Percentiles rank a stretch among this genome's conserved stretches.
phyloP scores from a whole-genome alignment of 2,329 filamentous ascomycete genomes.

The Fusarium pseudoanthophilum region DNA sequence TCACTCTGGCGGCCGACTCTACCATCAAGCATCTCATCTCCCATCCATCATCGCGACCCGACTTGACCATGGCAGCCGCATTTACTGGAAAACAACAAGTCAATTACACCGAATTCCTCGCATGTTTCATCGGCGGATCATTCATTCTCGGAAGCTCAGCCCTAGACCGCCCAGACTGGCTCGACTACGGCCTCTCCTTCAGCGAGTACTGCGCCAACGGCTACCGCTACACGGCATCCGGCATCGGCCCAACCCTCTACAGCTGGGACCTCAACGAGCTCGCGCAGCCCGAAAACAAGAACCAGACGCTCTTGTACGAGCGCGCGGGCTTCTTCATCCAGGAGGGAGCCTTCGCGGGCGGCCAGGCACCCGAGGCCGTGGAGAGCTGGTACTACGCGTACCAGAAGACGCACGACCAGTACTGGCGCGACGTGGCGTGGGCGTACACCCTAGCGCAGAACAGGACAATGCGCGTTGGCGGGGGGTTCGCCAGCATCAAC shows the following conservation, averaged over 20 bases:
- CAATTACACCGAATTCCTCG: constrained; percentile 58
- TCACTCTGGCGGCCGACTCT: constrained; percentile 64
- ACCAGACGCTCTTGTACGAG: background rate
- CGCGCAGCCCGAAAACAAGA: background rate
- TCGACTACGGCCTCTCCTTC: constrained; percentile 7
- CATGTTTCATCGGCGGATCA: constrained; percentile 74
- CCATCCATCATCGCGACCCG: constrained; percentile 76
- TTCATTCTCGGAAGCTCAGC: constrained; percentile 68
- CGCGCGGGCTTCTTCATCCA: background rate
- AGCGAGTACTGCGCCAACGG: constrained; percentile 10
- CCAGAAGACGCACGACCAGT: constrained; percentile 72
- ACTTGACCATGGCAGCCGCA: constrained; percentile 68
- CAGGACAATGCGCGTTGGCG: constrained; percentile 1
- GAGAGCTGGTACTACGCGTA: constrained; percentile 84
- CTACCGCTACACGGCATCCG: background rate
- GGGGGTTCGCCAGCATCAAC: background rate
- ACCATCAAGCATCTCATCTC: constrained; percentile 44
- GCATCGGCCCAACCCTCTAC: constrained; percentile 1
- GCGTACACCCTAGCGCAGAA: constrained; percentile 30
- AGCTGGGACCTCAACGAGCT: constrained; percentile 5
- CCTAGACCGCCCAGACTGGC: constrained; percentile 57
- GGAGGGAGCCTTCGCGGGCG: background rate
- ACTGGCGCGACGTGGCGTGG: constrained; percentile 76
- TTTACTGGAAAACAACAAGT: constrained; percentile 69
- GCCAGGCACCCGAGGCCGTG: constrained; percentile 67